Percentiles rank a stretch among this genome's conserved stretches.
Evolutionary conservation across 2,329 filamentous ascomycete species (phyloP).

Genomic region (Trichophyton rubrum): DNA sequence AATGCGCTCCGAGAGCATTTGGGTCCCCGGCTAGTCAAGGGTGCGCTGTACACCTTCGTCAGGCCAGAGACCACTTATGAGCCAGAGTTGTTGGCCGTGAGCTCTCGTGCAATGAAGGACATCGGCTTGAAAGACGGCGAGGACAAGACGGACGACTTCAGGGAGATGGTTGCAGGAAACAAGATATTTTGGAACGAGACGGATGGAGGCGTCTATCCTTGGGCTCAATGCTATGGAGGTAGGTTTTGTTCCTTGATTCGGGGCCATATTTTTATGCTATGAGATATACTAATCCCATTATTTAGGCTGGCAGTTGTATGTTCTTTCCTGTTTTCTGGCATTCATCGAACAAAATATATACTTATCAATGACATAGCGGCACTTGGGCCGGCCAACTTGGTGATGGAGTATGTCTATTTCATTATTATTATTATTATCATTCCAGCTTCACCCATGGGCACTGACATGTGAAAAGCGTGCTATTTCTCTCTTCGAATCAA

Average conservation of each 20-base stretch:
- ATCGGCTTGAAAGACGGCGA: conserved; percentile 62
- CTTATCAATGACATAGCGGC: conserved; percentile 37
- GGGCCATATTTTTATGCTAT: conserved; percentile 4
- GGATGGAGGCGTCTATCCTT: conserved; percentile 76
- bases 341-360: conserved; percentile 20
- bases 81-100: conserved; percentile 71
- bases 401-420: conserved; percentile 48
- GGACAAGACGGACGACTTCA: conserved; percentile 60
- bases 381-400: conserved; percentile 93
- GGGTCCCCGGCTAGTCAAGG: conserved; percentile 68
- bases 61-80: conserved; percentile 60
- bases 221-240: conserved; percentile 96
- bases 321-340: conserved; percentile 5
- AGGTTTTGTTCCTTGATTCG: conserved; percentile 28
- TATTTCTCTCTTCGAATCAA: conserved; percentile 86
- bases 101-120: conserved; percentile 63
- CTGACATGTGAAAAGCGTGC: conserved; percentile 42
- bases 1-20: conserved; percentile 64
- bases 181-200: conserved; percentile 63
- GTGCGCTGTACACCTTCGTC: conserved; percentile 81
- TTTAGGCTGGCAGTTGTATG: conserved; percentile 40
- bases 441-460: not conserved
- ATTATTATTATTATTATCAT: too few relatives aligned
- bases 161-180: conserved; percentile 67
- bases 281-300: not conserved